Conservation (phyloP, 1,139 yeast species). For the Debaryomyces fabryi region DNA sequence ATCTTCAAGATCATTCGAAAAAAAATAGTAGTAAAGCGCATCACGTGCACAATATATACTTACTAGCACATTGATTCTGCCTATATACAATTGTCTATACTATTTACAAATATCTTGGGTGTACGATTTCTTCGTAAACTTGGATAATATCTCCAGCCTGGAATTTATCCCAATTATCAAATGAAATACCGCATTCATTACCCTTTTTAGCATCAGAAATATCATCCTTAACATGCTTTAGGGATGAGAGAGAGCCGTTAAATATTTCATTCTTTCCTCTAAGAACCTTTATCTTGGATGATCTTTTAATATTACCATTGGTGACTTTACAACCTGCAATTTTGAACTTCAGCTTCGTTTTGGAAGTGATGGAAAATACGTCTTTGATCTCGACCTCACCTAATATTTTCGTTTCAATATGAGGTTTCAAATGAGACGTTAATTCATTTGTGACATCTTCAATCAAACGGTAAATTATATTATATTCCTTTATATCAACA, state of each 20-base stretch:
- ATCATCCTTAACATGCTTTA: slow-evolving; percentile 85
- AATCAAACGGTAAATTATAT: slow-evolving; percentile 83
- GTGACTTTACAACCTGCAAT: slow-evolving; percentile 91
- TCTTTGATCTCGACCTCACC: slow-evolving; percentile 75
- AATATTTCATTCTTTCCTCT: slow-evolving; percentile 59
- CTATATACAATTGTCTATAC: slow-evolving; percentile 11
- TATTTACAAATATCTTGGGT: slow-evolving; percentile 65
- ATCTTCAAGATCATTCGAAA: neutral
- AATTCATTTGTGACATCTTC: slow-evolving; percentile 78
- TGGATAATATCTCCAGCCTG: slow-evolving; percentile 77
- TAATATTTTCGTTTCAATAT: slow-evolving; percentile 63
- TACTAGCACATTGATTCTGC: neutral
- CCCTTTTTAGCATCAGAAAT: slow-evolving; percentile 80
- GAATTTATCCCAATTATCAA: slow-evolving; percentile 71
- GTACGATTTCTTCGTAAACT: slow-evolving; percentile 68
- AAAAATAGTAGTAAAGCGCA: neutral
- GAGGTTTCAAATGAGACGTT: slow-evolving; percentile 64
- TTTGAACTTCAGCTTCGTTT: slow-evolving; percentile 50
- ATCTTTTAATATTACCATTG: slow-evolving; percentile 66
- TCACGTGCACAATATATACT: neutral
- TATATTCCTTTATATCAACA: slow-evolving; percentile 67
- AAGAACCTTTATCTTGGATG: slow-evolving; percentile 62
- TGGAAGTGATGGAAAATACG: slow-evolving; percentile 65
- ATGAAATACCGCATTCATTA: slow-evolving; percentile 84
- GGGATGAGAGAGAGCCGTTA: slow-evolving; percentile 69